Conservation (phyloP, 164 flowering plant species). For the Stephania yunnanensis region DNA sequence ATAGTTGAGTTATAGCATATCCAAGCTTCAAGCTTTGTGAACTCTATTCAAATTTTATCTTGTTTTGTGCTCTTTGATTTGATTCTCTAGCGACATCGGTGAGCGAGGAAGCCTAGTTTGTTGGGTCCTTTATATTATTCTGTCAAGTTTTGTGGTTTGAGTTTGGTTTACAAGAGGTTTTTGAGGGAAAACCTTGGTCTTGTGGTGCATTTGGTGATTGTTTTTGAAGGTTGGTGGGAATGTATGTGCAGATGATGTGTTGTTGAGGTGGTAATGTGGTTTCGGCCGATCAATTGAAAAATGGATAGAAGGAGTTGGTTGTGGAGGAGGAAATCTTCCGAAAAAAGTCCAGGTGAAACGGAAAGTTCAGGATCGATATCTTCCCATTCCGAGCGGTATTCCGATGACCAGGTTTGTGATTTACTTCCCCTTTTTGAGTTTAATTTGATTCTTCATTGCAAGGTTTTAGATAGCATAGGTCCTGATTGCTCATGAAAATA, state of each 20-base stretch:
- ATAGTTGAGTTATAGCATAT: not conserved
- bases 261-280: conserved; percentile 16
- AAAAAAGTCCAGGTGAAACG: conserved; percentile 49
- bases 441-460: not conserved
- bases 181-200: not conserved
- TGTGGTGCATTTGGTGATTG: not conserved
- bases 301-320: conserved; percentile 57
- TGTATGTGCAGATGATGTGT: conserved; percentile 24
- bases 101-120: conserved; percentile 2
- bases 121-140: not conserved
- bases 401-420: conserved; percentile 48
- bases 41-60: not conserved
- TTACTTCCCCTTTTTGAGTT: not conserved
- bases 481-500: not conserved
- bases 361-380: conserved; percentile 55
- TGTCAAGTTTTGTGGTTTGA: not conserved
- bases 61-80: not conserved
- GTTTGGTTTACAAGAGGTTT: not conserved
- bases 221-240: conserved; percentile 3
- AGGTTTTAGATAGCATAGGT: not conserved
- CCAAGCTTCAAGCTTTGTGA: not conserved
- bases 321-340: conserved; percentile 49
- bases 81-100: not conserved
- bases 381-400: conserved; percentile 49
- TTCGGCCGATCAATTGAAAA: conserved; percentile 1